These are phyloP conservation scores for Boletus reticuloceps DNA, from an alignment of 768 basidiomycete genomes.

Conservation along the genomic window DNA sequence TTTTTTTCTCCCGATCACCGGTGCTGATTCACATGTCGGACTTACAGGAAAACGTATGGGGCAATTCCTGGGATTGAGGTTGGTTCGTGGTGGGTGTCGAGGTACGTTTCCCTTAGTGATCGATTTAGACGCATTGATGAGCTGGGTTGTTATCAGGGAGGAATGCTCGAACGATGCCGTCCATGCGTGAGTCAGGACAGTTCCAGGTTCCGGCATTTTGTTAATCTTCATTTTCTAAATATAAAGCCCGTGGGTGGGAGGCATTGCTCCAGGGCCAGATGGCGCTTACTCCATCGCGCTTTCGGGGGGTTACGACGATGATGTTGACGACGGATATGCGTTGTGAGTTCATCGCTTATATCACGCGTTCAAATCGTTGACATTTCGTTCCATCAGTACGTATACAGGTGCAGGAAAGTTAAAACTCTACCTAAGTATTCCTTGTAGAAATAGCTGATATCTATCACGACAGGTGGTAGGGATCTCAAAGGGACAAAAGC, in stretches of 20 bases:
- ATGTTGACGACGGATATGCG: constrained; percentile 76
- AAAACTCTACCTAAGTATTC: background rate
- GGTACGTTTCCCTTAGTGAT: constrained; percentile 36
- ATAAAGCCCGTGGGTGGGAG: constrained; percentile 75
- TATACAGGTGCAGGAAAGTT: constrained; percentile 72
- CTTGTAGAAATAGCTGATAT: background rate
- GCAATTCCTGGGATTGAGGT: constrained; percentile 75
- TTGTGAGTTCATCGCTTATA: constrained; percentile 53
- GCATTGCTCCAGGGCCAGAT: constrained; percentile 57
- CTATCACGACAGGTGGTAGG: constrained; percentile 59
- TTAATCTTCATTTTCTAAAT: background rate
- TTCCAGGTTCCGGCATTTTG: background rate
- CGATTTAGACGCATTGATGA: background rate
- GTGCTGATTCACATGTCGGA: constrained; percentile 10
- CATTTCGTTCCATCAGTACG: constrained; percentile 43
- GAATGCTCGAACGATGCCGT: constrained; percentile 75
- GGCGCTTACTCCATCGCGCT: constrained; percentile 87
- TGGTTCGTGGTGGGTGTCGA: constrained; percentile 80
- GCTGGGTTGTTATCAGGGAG: constrained; percentile 32
- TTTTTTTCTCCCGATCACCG: constrained; percentile 12
- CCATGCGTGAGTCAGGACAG: constrained; percentile 87
- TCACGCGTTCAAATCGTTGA: background rate
- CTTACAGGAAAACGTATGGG: constrained; percentile 70
- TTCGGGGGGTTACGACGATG: constrained; percentile 87
- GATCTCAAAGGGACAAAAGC: constrained; percentile 82